These are phyloP conservation scores for Asterella californica DNA, from an alignment of 225 moss, liverwort and hornwort genomes.

Conservation along the genomic window DNA sequence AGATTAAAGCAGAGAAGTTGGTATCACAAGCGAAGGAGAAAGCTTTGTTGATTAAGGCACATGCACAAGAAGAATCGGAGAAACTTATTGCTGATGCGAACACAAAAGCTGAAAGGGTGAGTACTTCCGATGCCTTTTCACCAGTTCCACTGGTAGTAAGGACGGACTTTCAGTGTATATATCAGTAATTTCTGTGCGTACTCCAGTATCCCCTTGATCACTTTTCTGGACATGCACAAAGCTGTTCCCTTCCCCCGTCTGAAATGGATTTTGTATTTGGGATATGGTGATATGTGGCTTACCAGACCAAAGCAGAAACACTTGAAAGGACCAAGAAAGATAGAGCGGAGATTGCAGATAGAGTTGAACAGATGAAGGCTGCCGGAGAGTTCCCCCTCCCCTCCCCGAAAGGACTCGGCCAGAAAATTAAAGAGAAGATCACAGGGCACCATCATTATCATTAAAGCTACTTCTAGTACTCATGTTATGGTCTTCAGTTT, in stretches of 20 bases:
- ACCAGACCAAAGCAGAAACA: constrained; percentile 56
- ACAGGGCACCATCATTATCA: constrained; percentile 40
- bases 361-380: constrained; percentile 58
- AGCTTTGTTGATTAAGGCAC: constrained; percentile 56
- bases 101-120: constrained; percentile 53
- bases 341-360: constrained; percentile 57
- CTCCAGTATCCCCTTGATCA: too few species aligned
- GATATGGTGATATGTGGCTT: constrained; percentile 5
- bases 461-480: not conserved
- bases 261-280: constrained; percentile 1
- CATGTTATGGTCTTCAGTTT: not conserved
- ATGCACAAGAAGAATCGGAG: constrained; percentile 55
- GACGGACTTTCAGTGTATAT: not conserved
- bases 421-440: constrained; percentile 60
- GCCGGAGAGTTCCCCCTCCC: constrained; percentile 58
- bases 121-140: not conserved
- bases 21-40: constrained; percentile 67
- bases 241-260: not conserved
- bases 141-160: not conserved
- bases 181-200: not conserved
- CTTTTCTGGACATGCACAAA: not conserved
- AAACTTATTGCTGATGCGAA: constrained; percentile 63
- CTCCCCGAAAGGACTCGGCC: constrained; percentile 60
- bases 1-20: constrained; percentile 74
- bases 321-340: constrained; percentile 47